Percentiles rank a stretch among this genome's conserved stretches.
phyloP scores from a whole-genome alignment of 768 basidiomycete species.

The Tricholoma bakamatsutake region DNA sequence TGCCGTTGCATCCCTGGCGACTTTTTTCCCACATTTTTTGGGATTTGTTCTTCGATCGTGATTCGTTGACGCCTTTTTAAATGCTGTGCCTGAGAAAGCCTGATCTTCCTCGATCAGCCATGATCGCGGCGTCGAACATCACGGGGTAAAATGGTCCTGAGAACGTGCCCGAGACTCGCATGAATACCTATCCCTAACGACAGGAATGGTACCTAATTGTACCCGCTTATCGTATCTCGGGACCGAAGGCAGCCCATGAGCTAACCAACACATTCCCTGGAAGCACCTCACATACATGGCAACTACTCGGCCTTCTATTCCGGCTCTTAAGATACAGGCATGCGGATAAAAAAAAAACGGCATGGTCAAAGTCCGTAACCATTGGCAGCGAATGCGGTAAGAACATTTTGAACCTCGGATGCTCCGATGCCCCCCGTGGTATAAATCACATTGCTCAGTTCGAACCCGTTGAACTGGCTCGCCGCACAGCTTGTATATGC shows the following conservation, averaged over 20 bases:
- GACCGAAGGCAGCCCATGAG: slow-evolving; percentile 24
- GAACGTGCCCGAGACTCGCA: slow-evolving; percentile 30
- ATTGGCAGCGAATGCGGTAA: slow-evolving; percentile 43
- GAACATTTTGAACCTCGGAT: slow-evolving; percentile 45
- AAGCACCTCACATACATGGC: slow-evolving; percentile 17
- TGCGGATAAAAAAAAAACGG: not conserved
- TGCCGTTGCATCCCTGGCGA: slow-evolving; percentile 5
- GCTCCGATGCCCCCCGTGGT: slow-evolving; percentile 56
- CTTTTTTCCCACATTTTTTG: slow-evolving; percentile 8
- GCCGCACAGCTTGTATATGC: slow-evolving; percentile 99
- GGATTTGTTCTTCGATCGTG: slow-evolving; percentile 29
- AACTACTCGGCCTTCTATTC: not conserved
- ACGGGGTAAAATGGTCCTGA: slow-evolving; percentile 25
- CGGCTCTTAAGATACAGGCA: not conserved
- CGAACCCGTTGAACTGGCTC: slow-evolving; percentile 92
- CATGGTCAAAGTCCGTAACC: slow-evolving; percentile 29
- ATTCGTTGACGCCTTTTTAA: slow-evolving; percentile 19
- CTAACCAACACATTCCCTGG: too few relatives aligned
- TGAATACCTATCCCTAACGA: slow-evolving; percentile 18
- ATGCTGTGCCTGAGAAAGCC: slow-evolving; percentile 25
- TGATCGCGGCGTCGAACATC: slow-evolving; percentile 29
- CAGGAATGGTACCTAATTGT: slow-evolving; percentile 6
- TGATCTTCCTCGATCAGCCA: slow-evolving; percentile 22
- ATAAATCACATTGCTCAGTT: slow-evolving; percentile 74
- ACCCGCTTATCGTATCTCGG: slow-evolving; percentile 26